Conservation (phyloP, 2,329 filamentous ascomycete genomes). For the Lasiodiplodia citricola region DNA sequence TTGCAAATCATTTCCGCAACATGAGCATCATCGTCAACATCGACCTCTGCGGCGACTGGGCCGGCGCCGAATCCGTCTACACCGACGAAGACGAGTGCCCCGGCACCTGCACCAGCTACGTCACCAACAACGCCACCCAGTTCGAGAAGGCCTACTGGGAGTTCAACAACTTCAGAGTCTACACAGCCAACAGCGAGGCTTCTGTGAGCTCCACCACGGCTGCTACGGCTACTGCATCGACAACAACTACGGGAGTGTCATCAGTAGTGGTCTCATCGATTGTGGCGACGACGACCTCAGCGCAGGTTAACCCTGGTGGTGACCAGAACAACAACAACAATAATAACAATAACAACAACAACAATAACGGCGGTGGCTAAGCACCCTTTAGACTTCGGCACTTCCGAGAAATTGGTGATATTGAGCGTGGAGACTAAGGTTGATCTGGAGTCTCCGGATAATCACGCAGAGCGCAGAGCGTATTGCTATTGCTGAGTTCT, state of each 20-base stretch:
- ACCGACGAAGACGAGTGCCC: constrained; percentile 19
- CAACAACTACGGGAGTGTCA: background rate
- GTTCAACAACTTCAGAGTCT: constrained; percentile 34
- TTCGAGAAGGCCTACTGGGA: constrained; percentile 44
- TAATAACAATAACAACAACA: background rate
- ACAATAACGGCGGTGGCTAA: background rate
- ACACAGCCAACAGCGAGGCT: background rate
- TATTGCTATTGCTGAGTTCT: background rate
- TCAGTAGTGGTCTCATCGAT: background rate
- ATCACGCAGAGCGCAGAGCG: background rate
- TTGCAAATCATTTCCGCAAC: constrained; percentile 24
- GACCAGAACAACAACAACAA: background rate
- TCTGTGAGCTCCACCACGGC: background rate
- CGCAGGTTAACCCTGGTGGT: background rate
- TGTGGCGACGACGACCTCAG: background rate
- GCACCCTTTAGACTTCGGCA: background rate
- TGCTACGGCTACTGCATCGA: background rate
- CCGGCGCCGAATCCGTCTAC: constrained; percentile 16
- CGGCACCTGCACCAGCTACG: constrained; percentile 44
- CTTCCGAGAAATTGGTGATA: background rate
- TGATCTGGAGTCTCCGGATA: background rate
- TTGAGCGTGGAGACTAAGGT: no score
- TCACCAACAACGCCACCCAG: constrained; percentile 36
- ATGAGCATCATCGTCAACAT: constrained; percentile 27
- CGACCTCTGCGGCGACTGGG: constrained; percentile 25